Base-by-base conservation (phyloP, 1,139 yeast species). In the Debaryomycetaceae sp. region DNA sequence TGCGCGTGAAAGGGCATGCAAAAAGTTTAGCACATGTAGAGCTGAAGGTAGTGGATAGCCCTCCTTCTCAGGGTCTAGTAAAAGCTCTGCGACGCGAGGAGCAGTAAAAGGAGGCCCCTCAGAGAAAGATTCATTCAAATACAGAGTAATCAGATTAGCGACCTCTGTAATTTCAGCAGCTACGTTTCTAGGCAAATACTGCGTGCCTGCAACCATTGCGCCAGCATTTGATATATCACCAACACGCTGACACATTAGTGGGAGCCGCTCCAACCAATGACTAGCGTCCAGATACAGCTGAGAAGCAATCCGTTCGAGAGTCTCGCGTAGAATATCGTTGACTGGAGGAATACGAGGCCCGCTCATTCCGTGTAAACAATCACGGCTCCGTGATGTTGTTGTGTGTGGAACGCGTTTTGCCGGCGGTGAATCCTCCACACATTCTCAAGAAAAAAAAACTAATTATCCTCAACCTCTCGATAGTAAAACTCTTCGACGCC, bases 31-130 rank as follows among this genome's bases (percentile, higher is more conserved):
- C 2, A 53, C 31, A 24, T 32, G 38, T 22, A 32, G 52, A 20
- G 44, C 49, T 15, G 46, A 41, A 2, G 37, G 40, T 3, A 62
- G 37, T 25, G 53, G 53, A 38, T 59, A 61, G 15, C 57, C 55
- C 31, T 53, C 47, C 3, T 30, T 30, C 13, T 36, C 37, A 0
- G 78, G 77, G 11, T 54, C 46, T 1, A 48, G 29, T 2, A 75
- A 36, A 13, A 77, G 46, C 44, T 77, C 85, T 0, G 75, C 66
- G 6, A 77, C 39, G 30, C 85, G 48, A 27, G 62, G 58, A 2
- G 73, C 43, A 0, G 82, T 76, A 45, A 73, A 77, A 0, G 83
- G 85, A 1, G 82, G 77, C 2, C 45, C 34, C 1, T 40, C 36
- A 1, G 33, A 15, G 38, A 68, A 72, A 23, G 43, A 44, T 3